Percentiles rank a stretch among this genome's conserved stretches.
Evolutionary conservation across 2,329 filamentous ascomycete species (phyloP).

Genomic region (Kalmusia sp.): DNA sequence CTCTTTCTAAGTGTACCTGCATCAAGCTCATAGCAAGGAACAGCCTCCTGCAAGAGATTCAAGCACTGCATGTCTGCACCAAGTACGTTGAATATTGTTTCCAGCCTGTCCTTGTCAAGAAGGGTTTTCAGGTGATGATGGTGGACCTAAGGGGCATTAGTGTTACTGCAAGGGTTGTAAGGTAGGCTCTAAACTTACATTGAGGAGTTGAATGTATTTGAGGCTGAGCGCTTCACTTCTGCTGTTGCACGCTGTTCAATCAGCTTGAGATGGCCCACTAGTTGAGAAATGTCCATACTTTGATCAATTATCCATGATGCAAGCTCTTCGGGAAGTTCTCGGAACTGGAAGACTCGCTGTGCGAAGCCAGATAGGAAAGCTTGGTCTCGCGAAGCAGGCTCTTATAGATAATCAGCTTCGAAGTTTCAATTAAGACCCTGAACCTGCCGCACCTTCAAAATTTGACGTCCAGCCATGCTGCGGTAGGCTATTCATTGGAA

Average conservation of each 20-base stretch:
- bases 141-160: constrained; percentile 21
- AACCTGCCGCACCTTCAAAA: constrained; percentile 46
- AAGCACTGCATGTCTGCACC: constrained; percentile 56
- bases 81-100: constrained; percentile 64
- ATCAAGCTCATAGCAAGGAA: constrained; percentile 14
- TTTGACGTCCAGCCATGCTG: constrained; percentile 40
- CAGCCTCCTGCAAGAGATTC: not conserved
- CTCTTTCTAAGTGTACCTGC: constrained; percentile 9
- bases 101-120: constrained; percentile 50
- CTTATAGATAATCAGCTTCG: constrained; percentile 21
- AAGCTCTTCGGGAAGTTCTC: constrained; percentile 47
- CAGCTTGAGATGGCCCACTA: constrained; percentile 13
- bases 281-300: constrained; percentile 18
- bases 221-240: constrained; percentile 43
- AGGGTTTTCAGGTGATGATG: constrained; percentile 37
- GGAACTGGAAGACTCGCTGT: constrained; percentile 44
- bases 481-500: constrained; percentile 32
- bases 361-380: constrained; percentile 53
- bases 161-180: not conserved
- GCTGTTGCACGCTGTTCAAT: constrained; percentile 36
- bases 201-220: constrained; percentile 43
- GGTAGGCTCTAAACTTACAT: constrained; percentile 16
- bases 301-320: constrained; percentile 53
- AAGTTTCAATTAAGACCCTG: too few species aligned
- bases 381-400: constrained; percentile 39